Percentiles rank a stretch among this genome's conserved stretches.
phyloP scores from a whole-genome alignment of 192 early-diverging fungal species.

The Backusella mclennaniae region DNA sequence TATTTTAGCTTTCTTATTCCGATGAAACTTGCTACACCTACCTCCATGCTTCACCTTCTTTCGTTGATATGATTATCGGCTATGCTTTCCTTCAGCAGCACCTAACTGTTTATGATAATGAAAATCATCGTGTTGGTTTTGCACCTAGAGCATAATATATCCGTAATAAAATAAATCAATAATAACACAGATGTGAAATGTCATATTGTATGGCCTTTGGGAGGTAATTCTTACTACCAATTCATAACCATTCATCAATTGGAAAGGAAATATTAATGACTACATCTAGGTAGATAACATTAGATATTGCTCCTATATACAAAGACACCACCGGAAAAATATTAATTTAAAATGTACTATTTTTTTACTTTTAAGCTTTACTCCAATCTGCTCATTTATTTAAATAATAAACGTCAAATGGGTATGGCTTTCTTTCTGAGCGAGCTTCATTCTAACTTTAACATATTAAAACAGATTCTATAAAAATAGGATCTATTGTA shows the following conservation, averaged over 20 bases:
- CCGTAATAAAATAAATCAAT: background rate
- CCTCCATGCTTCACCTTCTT: conserved; percentile 19
- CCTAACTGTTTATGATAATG: conserved; percentile 30
- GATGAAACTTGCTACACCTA: conserved; percentile 28
- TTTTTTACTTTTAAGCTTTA: background rate
- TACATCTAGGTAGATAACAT: background rate
- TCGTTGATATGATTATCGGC: conserved; percentile 24
- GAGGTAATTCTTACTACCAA: background rate
- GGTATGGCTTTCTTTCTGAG: background rate
- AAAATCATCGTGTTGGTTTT: conserved; percentile 26
- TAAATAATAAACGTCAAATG: background rate
- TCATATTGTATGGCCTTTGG: too few species aligned
- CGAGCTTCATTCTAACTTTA: background rate
- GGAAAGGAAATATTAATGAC: background rate
- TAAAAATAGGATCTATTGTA: background rate
- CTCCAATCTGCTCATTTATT: background rate
- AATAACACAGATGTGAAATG: background rate
- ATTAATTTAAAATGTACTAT: background rate
- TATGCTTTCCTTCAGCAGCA: conserved; percentile 33
- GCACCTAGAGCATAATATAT: conserved; percentile 11
- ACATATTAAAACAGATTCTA: background rate
- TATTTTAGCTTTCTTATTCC: conserved; percentile 9
- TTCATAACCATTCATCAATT: background rate
- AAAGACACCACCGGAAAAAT: background rate
- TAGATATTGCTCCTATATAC: background rate